A percentile compares a stretch with the other conserved stretches of the same genome.
Evolutionary conservation across 192 early-diverging fungal genomes (phyloP).

Genomic region (Podila clonocystis): DNA sequence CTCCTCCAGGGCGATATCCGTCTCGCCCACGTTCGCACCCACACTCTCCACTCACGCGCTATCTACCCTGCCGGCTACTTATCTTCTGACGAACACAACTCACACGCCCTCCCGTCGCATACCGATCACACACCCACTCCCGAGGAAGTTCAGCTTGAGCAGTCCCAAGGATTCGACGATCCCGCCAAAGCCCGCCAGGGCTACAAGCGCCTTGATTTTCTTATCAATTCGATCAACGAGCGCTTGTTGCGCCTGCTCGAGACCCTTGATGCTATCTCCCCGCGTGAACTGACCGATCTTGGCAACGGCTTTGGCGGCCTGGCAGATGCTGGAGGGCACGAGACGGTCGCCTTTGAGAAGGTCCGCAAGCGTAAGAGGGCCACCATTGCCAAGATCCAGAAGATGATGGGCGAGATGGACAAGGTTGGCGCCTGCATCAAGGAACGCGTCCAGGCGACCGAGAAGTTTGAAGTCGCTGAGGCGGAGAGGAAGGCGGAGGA

Average conservation of each 20-base stretch:
- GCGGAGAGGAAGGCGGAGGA: slow-evolving; percentile 19
- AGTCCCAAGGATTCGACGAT: slow-evolving; percentile 27
- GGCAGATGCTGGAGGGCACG: slow-evolving; percentile 13
- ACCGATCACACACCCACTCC: slow-evolving; percentile 22
- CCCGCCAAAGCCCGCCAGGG: slow-evolving; percentile 27
- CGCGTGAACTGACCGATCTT: slow-evolving; percentile 42
- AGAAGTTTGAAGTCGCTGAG: slow-evolving; percentile 24
- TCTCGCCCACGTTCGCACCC: slow-evolving; percentile 33
- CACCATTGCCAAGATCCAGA: slow-evolving; percentile 29
- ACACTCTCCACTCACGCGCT: slow-evolving; percentile 20
- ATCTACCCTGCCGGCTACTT: slow-evolving; percentile 21
- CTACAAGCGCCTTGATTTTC: slow-evolving; percentile 40
- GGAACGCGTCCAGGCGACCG: slow-evolving; percentile 22
- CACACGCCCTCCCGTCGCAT: too few relatives aligned
- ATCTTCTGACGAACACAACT: too few relatives aligned
- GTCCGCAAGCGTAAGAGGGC: slow-evolving; percentile 32
- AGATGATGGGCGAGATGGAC: slow-evolving; percentile 38
- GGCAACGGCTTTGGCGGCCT: slow-evolving; percentile 38
- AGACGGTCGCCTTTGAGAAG: slow-evolving; percentile 39
- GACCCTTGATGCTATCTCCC: slow-evolving; percentile 38
- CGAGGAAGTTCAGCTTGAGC: slow-evolving; percentile 36
- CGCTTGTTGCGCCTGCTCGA: slow-evolving; percentile 23
- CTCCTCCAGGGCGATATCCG: slow-evolving; percentile 30
- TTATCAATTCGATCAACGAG: slow-evolving; percentile 33
- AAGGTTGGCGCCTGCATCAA: slow-evolving; percentile 24